A percentile compares a stretch with the other conserved stretches of the same genome.
Conservation (phyloP, 2,329 filamentous ascomycete species). For the Talaromyces sp. region DNA sequence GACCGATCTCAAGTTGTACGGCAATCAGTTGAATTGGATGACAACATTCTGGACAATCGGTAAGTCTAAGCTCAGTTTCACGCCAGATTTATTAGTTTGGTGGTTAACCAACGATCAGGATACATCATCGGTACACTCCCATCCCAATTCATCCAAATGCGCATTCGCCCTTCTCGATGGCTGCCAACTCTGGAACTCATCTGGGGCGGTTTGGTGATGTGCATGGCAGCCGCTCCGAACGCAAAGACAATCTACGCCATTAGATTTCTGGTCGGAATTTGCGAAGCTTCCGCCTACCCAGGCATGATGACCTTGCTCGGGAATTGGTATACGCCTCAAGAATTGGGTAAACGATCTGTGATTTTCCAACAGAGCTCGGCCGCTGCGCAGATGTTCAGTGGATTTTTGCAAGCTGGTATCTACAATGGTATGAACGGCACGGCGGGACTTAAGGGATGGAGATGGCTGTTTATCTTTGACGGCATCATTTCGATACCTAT, state of each 20-base stretch:
- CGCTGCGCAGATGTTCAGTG: conserved; percentile 17
- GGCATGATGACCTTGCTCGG: conserved; percentile 17
- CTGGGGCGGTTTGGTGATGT: conserved; percentile 17
- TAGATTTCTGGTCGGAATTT: conserved; percentile 17
- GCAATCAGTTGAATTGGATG: conserved; percentile 63
- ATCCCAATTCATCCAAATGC: background rate
- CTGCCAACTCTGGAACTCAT: conserved; percentile 16
- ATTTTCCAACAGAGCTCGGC: conserved; percentile 17
- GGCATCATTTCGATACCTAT: conserved; percentile 48
- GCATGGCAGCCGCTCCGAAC: conserved; percentile 17
- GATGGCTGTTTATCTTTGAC: conserved; percentile 60
- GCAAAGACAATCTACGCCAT: conserved; percentile 15
- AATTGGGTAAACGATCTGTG: conserved; percentile 16
- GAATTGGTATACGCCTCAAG: conserved; percentile 17
- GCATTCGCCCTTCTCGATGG: background rate
- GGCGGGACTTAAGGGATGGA: conserved; percentile 56
- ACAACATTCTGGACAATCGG: conserved; percentile 3
- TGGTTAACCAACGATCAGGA: background rate
- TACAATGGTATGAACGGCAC: conserved; percentile 57
- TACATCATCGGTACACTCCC: background rate
- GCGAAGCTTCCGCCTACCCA: conserved; percentile 16
- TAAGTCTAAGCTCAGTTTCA: background rate
- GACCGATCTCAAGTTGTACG: conserved; percentile 56
- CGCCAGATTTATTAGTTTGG: background rate
- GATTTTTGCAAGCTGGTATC: conserved; percentile 47